A percentile compares a stretch with the other conserved stretches of the same genome.
phyloP scores from a whole-genome alignment of 108 stramenopile genomes.

The Cyclotella choctawhatcheeana region DNA sequence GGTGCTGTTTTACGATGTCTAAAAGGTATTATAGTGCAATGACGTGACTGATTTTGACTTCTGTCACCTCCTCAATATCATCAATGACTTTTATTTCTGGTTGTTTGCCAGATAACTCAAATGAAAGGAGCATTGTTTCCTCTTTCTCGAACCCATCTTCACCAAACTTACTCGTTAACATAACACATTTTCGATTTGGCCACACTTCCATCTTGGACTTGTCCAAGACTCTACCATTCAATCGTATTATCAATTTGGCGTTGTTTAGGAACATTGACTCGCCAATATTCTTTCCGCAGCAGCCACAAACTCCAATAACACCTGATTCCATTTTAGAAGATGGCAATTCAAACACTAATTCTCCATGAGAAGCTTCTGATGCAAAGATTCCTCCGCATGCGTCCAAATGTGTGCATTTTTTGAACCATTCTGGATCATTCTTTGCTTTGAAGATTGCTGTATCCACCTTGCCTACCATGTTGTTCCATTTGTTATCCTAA shows the following conservation, averaged over 20 bases:
- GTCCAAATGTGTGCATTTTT: constrained; percentile 49
- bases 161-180: constrained; percentile 25
- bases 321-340: constrained; percentile 45
- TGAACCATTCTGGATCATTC: constrained; percentile 46
- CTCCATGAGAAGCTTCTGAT: constrained; percentile 18
- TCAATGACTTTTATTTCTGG: not conserved
- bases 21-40: constrained; percentile 36
- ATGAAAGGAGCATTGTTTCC: constrained; percentile 38
- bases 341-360: constrained; percentile 46
- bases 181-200: constrained; percentile 42
- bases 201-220: constrained; percentile 40
- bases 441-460: constrained; percentile 38
- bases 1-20: not conserved
- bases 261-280: constrained; percentile 47
- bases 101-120: constrained; percentile 20
- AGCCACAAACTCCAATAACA: constrained; percentile 44
- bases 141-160: constrained; percentile 33
- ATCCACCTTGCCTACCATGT: constrained; percentile 52
- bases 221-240: constrained; percentile 39
- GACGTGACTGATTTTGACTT: constrained; percentile 40
- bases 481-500: constrained; percentile 30
- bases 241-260: constrained; percentile 27
- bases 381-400: constrained; percentile 53
- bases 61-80: constrained; percentile 4
- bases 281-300: constrained; percentile 49